phyloP scores from a whole-genome alignment of 306 rosid species.

The Oemleria cerasiformis region DNA sequence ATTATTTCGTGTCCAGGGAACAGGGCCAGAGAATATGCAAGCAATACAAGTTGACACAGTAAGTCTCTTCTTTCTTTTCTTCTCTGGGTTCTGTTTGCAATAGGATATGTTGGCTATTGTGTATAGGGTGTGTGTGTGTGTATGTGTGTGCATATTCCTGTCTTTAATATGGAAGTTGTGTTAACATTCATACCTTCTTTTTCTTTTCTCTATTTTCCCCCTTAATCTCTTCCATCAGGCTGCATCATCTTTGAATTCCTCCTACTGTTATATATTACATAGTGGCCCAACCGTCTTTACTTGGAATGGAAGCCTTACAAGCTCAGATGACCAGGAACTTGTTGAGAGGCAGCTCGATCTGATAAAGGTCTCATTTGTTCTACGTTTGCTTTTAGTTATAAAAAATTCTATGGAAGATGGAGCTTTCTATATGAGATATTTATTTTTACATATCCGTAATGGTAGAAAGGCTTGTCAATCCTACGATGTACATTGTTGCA shows the following conservation, averaged over 20 bases:
- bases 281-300: constrained; percentile 59
- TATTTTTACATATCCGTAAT: constrained; percentile 12
- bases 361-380: constrained; percentile 61
- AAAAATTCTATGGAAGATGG: constrained; percentile 8
- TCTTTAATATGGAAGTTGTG: constrained; percentile 21
- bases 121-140: not conserved
- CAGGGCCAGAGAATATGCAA: constrained; percentile 98
- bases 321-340: constrained; percentile 71
- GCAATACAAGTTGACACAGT: constrained; percentile 94
- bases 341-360: constrained; percentile 88
- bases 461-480: constrained; percentile 15
- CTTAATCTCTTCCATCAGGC: constrained; percentile 40
- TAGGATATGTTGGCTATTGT: not conserved
- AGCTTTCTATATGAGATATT: constrained; percentile 10
- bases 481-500: not conserved
- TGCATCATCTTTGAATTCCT: constrained; percentile 91
- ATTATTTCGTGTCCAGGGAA: constrained; percentile 89
- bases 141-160: not conserved
- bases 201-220: constrained; percentile 8
- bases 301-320: constrained; percentile 81
- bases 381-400: constrained; percentile 20
- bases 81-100: not conserved
- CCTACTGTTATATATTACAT: constrained; percentile 82
- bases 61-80: constrained; percentile 22
- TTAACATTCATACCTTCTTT: constrained; percentile 10